phyloP scores from a whole-genome alignment of 345 rosid genomes.

The Gossypium australe region DNA sequence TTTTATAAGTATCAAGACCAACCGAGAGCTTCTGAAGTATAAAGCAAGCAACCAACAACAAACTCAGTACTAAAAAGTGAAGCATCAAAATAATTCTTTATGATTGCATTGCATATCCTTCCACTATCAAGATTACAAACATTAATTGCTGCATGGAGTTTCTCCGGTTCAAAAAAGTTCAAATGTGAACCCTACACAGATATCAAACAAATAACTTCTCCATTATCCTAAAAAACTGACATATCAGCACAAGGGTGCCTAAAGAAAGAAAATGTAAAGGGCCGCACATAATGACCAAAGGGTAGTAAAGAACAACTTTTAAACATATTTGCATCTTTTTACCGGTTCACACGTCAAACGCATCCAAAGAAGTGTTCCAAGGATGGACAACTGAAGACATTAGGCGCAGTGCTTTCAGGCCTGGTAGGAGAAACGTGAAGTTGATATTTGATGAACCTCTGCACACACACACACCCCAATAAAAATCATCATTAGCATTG shows the following conservation, averaged over 20 bases:
- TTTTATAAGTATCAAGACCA: not conserved
- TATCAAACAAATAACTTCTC: slow-evolving; percentile 25
- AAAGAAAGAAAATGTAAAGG: not conserved
- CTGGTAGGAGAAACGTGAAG: slow-evolving; percentile 62
- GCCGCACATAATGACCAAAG: slow-evolving; percentile 9
- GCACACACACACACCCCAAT: slow-evolving; percentile 15
- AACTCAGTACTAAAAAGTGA: not conserved
- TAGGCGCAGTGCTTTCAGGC: slow-evolving; percentile 59
- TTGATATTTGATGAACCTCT: slow-evolving; percentile 96
- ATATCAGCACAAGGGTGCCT: slow-evolving; percentile 3
- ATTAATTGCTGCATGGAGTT: slow-evolving; percentile 11
- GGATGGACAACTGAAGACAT: slow-evolving; percentile 68
- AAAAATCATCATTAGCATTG: not conserved
- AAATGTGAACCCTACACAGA: slow-evolving; percentile 27
- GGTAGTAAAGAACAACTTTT: slow-evolving; percentile 4
- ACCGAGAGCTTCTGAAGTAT: not conserved
- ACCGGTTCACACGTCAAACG: slow-evolving; percentile 29
- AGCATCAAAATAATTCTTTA: slow-evolving; percentile 15
- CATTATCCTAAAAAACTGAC: slow-evolving; percentile 12
- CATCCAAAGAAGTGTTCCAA: slow-evolving; percentile 83
- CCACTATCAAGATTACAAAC: slow-evolving; percentile 20
- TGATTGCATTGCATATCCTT: slow-evolving; percentile 17
- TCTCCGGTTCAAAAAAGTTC: slow-evolving; percentile 7
- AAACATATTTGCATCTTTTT: slow-evolving; percentile 18
- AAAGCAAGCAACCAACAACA: not conserved